Conservation (phyloP, 208 protist species). For the Leishmania mexicana region DNA sequence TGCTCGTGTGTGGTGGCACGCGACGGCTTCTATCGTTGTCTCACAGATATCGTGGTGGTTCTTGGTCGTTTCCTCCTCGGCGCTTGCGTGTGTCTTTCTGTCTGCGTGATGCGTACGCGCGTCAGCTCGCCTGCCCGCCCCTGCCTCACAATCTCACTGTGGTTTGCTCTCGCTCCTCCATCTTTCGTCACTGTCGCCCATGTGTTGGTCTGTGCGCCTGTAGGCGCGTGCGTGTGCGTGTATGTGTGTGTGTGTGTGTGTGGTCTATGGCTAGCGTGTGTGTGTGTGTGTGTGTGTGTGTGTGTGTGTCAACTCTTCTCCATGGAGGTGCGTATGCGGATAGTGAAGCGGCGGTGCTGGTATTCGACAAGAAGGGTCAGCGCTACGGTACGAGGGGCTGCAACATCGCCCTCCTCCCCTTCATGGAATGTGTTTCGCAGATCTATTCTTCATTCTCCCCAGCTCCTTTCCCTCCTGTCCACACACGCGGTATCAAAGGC, state of each 20-base stretch:
- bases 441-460: neutral
- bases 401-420: neutral
- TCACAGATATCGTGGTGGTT: neutral
- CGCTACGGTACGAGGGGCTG: neutral
- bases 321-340: neutral
- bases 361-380: neutral
- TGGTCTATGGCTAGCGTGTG: neutral
- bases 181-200: conserved; percentile 10
- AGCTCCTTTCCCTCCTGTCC: neutral
- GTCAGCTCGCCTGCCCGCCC: neutral
- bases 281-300: too few species aligned
- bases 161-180: conserved; percentile 4
- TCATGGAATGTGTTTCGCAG: neutral
- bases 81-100: neutral
- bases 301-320: neutral
- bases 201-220: conserved; percentile 19
- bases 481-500: neutral
- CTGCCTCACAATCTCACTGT: neutral
- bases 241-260: conserved; percentile 7
- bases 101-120: neutral
- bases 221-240: neutral
- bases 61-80: neutral
- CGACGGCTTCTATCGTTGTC: neutral
- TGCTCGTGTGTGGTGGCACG: neutral
- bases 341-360: neutral